These are phyloP conservation scores for Malus sieversii DNA, from an alignment of 306 rosid genomes.

Conservation along the genomic window DNA sequence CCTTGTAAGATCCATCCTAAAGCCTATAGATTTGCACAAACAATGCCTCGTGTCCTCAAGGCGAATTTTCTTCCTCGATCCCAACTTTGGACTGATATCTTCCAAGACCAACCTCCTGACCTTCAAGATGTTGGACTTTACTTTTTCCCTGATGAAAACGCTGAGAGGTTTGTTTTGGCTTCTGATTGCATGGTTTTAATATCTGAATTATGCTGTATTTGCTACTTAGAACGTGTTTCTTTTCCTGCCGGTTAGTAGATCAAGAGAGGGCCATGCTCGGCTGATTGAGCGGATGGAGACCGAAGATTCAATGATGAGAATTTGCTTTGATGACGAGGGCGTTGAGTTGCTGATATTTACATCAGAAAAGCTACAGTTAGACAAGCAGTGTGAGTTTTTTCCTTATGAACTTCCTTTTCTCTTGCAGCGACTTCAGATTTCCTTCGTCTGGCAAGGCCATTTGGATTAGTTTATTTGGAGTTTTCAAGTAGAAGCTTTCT, in stretches of 20 bases:
- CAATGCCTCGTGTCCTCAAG: conserved; percentile 49
- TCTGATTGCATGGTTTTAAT: conserved; percentile 2
- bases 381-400: conserved; percentile 37
- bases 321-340: conserved; percentile 28
- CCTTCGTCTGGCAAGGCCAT: background rate
- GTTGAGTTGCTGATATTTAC: conserved; percentile 60
- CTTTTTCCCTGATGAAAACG: conserved; percentile 42
- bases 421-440: background rate
- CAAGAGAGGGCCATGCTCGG: conserved; percentile 15
- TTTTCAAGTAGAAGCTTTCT: background rate
- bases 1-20: conserved; percentile 38
- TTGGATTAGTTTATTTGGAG: background rate
- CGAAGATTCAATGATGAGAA: conserved; percentile 38
- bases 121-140: conserved; percentile 62
- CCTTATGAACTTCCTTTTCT: background rate
- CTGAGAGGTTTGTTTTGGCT: conserved; percentile 40
- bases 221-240: conserved; percentile 10
- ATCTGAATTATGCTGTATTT: background rate
- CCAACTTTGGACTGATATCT: conserved; percentile 35
- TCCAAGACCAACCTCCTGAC: conserved; percentile 33
- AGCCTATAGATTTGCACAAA: conserved; percentile 32
- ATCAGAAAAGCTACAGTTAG: conserved; percentile 37
- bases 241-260: conserved; percentile 30
- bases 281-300: conserved; percentile 48
- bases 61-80: conserved; percentile 32